Percentiles rank a stretch among this genome's conserved stretches.
These are phyloP conservation scores for Botryotinia globosa DNA, from an alignment of 2,329 filamentous ascomycete genomes.

Conservation along the genomic window DNA sequence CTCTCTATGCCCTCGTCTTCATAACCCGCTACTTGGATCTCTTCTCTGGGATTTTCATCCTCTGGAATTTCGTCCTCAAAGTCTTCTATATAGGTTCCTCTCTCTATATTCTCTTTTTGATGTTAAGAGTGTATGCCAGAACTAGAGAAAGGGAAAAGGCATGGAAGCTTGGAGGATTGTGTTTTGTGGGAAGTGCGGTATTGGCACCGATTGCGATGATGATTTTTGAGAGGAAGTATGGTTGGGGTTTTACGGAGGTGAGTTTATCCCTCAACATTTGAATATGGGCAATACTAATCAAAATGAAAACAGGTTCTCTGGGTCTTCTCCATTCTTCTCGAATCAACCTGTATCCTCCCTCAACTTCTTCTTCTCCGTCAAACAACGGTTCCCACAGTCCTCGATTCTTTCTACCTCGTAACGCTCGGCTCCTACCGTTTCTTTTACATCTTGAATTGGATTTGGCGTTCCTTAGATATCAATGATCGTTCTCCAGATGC, in stretches of 20 bases:
- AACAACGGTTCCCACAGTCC: slow-evolving; percentile 92
- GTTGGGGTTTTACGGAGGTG: slow-evolving; percentile 53
- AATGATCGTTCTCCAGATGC: slow-evolving; percentile 62
- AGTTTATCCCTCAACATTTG: slow-evolving; percentile 29
- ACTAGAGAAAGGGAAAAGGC: slow-evolving; percentile 88
- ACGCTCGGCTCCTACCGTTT: slow-evolving; percentile 83
- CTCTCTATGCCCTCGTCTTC: slow-evolving; percentile 84
- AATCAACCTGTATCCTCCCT: slow-evolving; percentile 85
- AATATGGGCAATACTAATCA: slow-evolving; percentile 1
- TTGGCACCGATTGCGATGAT: slow-evolving; percentile 70
- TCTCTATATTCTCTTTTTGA: slow-evolving; percentile 81
- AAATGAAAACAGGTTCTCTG: slow-evolving; percentile 62
- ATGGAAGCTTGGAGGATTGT: slow-evolving; percentile 82
- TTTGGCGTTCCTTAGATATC: slow-evolving; percentile 62
- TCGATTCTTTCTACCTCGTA: slow-evolving; percentile 93
- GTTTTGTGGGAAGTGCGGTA: slow-evolving; percentile 62
- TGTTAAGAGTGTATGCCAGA: slow-evolving; percentile 81
- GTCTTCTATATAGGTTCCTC: slow-evolving; percentile 83
- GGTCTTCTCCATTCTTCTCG: slow-evolving; percentile 87
- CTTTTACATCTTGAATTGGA: slow-evolving; percentile 91
- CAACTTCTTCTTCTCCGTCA: slow-evolving; percentile 89
- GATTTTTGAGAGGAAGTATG: slow-evolving; percentile 54
- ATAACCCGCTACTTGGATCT: slow-evolving; percentile 83
- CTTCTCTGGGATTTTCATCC: slow-evolving; percentile 50
- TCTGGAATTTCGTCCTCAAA: slow-evolving; percentile 81